Conservation (phyloP, 2,329 filamentous ascomycete genomes). For the Colletotrichum coccodes region DNA sequence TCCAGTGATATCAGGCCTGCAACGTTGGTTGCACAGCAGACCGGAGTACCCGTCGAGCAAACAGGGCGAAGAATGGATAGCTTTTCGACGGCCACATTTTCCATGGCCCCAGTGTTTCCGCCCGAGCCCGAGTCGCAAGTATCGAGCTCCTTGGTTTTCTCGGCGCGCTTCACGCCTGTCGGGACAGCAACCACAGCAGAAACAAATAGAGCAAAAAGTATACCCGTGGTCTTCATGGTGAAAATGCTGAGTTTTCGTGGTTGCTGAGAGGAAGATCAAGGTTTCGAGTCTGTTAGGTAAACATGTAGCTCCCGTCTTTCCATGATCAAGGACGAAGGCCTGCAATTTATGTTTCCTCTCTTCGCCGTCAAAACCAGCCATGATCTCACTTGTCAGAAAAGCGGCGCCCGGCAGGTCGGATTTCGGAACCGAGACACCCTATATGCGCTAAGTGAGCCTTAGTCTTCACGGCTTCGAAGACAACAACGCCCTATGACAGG, state of each 20-base stretch:
- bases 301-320: no score
- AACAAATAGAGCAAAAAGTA: neutral
- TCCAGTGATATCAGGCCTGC: neutral
- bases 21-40: neutral
- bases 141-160: neutral
- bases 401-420: neutral
- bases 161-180: neutral
- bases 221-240: slow-evolving; percentile 6
- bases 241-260: neutral
- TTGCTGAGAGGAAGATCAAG: neutral
- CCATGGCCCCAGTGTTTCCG: neutral
- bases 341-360: neutral
- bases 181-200: slow-evolving; percentile 8
- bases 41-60: neutral
- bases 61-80: neutral
- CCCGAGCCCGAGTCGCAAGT: neutral
- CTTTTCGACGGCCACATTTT: neutral
- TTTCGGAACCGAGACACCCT: neutral
- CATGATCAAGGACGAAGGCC: no score
- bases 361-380: no score
- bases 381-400: neutral
- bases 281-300: no score
- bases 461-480: neutral
- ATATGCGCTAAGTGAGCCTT: neutral
- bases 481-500: neutral